These are phyloP conservation scores for Dactylellina parvicollis DNA, from an alignment of 2,329 filamentous ascomycete species.

Conservation along the genomic window DNA sequence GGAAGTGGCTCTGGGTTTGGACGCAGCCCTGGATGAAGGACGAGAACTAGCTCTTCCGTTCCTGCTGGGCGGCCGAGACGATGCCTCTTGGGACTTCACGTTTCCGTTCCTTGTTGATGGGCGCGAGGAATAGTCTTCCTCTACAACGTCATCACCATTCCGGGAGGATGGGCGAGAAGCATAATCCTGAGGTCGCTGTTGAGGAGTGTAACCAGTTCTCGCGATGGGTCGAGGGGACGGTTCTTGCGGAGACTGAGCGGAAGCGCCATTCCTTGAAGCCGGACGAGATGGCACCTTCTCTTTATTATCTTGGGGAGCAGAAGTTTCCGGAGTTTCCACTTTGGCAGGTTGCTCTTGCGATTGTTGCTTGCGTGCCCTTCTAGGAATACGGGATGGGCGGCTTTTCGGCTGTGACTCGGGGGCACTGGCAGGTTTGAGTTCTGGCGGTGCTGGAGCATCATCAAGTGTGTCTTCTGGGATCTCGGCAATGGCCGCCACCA, in stretches of 20 bases:
- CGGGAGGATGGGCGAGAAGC: constrained; percentile 23
- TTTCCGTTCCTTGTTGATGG: neutral
- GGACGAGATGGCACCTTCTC: constrained; percentile 9
- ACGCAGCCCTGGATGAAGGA: constrained; percentile 17
- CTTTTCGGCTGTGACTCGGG: constrained; percentile 4
- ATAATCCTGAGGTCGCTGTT: constrained; percentile 27
- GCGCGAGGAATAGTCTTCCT: neutral
- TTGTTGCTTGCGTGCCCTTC: neutral
- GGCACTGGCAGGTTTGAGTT: neutral
- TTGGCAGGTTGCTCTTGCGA: neutral
- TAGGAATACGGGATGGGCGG: neutral
- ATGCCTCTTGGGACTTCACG: neutral
- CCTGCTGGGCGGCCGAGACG: constrained; percentile 24
- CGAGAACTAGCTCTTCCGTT: constrained; percentile 33
- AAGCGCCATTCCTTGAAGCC: neutral
- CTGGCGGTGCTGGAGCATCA: neutral
- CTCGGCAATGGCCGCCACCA: neutral
- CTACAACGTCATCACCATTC: neutral
- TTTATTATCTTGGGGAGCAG: neutral
- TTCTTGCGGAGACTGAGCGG: neutral
- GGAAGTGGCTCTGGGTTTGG: constrained; percentile 8
- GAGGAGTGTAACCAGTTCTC: constrained; percentile 32
- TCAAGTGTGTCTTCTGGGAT: neutral
- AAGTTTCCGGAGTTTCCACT: neutral
- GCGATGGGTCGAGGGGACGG: neutral